Conservation (phyloP, 495 filamentous ascomycete genomes). For the Penicillium herquei region DNA sequence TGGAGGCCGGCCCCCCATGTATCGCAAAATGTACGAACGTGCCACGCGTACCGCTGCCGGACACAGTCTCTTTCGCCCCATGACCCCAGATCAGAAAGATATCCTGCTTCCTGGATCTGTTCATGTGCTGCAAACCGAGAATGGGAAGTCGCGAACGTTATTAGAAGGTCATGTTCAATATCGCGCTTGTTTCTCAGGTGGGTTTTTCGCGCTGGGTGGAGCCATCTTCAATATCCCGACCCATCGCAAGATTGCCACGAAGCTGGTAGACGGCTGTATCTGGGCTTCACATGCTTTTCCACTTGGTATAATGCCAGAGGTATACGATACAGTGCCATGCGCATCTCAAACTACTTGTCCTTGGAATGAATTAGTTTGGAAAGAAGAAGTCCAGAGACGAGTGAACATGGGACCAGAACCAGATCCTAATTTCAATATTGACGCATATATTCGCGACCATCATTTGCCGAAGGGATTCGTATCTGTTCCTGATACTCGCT, state of each 20-base stretch:
- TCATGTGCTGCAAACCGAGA: constrained; percentile 11
- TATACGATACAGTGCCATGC: constrained; percentile 35
- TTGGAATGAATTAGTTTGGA: constrained; percentile 39
- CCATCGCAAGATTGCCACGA: constrained; percentile 68
- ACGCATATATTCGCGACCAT: constrained; percentile 25
- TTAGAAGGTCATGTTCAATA: constrained; percentile 49
- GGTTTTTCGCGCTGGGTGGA: constrained; percentile 78
- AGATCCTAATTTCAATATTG: constrained; percentile 7
- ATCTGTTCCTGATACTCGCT: constrained; percentile 33
- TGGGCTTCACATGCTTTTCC: constrained; percentile 63
- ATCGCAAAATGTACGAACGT: constrained; percentile 41
- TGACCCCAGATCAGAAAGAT: constrained; percentile 35
- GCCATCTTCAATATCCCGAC: constrained; percentile 64
- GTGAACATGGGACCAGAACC: constrained; percentile 8
- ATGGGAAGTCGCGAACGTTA: constrained; percentile 14
- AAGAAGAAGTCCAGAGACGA: constrained; percentile 26
- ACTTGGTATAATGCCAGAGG: constrained; percentile 47
- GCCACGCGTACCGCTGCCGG: constrained; percentile 30
- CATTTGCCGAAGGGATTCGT: constrained; percentile 36
- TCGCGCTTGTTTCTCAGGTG: constrained; percentile 80
- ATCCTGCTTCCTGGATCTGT: constrained; percentile 40
- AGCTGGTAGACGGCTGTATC: constrained; percentile 78
- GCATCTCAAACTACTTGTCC: constrained; percentile 29
- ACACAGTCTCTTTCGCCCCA: constrained; percentile 46
- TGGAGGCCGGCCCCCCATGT: constrained; percentile 33